A percentile compares a stretch with the other conserved stretches of the same genome.
Conservation (phyloP, 306 rosid genomes). For the Abrus precatorius region DNA sequence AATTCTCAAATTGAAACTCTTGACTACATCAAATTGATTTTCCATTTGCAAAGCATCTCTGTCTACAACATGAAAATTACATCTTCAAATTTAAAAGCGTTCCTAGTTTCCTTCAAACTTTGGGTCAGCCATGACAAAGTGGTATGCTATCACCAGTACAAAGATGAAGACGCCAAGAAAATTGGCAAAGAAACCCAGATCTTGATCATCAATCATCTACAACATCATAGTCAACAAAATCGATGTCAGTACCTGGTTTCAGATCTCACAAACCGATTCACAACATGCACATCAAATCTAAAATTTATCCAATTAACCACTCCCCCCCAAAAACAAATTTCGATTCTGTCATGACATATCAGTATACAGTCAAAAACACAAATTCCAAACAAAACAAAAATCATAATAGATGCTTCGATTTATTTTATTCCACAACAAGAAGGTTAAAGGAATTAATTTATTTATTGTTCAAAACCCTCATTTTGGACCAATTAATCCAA, state of each 20-base stretch:
- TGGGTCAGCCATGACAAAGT: conserved; percentile 89
- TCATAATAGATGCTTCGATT: not conserved
- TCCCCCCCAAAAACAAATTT: not conserved
- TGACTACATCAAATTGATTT: conserved; percentile 42
- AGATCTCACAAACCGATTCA: conserved; percentile 18
- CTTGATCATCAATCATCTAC: conserved; percentile 92
- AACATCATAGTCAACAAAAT: conserved; percentile 40
- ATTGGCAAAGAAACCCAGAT: conserved; percentile 92
- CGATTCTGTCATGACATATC: not conserved
- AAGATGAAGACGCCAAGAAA: conserved; percentile 89
- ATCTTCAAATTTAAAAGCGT: conserved; percentile 35
- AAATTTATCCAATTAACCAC: not conserved
- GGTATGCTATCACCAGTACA: conserved; percentile 85
- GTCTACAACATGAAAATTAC: conserved; percentile 50
- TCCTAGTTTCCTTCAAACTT: conserved; percentile 79
- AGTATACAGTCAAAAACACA: not conserved
- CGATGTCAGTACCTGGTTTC: conserved; percentile 20
- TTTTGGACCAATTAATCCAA: not conserved
- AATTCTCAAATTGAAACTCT: conserved; percentile 42
- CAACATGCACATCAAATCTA: conserved; percentile 35
- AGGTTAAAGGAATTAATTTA: not conserved
- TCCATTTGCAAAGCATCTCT: conserved; percentile 45
- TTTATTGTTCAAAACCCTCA: not conserved
- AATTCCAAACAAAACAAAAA: no score
- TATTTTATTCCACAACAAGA: not conserved